Base-by-base conservation (phyloP, 305 asterid genomes). In the Euphrasia arctica region DNA sequence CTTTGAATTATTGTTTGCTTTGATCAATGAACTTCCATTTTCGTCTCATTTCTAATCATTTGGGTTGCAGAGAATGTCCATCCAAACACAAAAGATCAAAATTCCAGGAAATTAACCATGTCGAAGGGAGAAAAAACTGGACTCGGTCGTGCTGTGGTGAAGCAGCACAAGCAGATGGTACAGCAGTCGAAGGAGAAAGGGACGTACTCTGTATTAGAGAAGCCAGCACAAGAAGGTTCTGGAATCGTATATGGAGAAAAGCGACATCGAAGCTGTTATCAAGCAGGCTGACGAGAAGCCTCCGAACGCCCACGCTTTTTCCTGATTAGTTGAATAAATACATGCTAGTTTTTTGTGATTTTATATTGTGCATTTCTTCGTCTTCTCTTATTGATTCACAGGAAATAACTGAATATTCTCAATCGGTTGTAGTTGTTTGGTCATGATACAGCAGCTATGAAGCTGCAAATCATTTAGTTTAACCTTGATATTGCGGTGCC, bases 191-290 rank as follows among this genome's bases (percentile, higher is more conserved):
- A 83, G 54, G 98, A 85, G 80, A 92, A 84, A 63, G 98, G 97
- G 3, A 68, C 41, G 27, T 18, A 18, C 22, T 18, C 22, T 18
- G 22, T 45, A 67, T 39, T 90, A 89, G 76, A 69, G 86, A 65
- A 82, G 64, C 76, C 94, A 85, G 69, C 79, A 85, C 22, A 92
- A 85, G 84, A 92, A 85, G 70, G 81, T 89, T 52, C 81, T 92
- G 5, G 97, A 92, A 78, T 92, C 98, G 59, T 91, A 89, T 9
- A 92, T 96, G 51, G 97, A 92, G 64, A 79, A 89, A 25, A 89
- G 72, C 74, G 96, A 92, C 65, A 83, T 92, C 60, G 97, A 92
- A 29, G 97, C 98, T 58, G 82, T 92, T 10, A 89, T 92, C 39
- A 90, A 87, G 67, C 94, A 87, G 67, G 88, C 91, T 4, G 95